These are phyloP conservation scores for Nakazawaea populi DNA, from an alignment of 805 yeast genomes.

Conservation along the genomic window DNA sequence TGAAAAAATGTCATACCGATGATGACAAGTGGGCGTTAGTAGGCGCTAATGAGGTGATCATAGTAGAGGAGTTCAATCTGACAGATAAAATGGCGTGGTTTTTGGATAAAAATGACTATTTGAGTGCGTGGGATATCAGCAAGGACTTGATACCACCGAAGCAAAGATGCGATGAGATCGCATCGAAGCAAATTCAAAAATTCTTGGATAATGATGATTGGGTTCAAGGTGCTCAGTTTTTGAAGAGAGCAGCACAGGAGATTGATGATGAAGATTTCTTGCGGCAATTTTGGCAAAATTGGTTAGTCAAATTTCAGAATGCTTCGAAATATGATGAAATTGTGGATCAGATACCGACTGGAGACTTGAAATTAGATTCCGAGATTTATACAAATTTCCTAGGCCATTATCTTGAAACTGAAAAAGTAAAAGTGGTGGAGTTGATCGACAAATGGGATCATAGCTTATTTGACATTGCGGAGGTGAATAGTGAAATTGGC, in stretches of 20 bases:
- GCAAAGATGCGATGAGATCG: conserved; percentile 49
- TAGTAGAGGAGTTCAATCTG: conserved; percentile 65
- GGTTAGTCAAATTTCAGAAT: conserved; percentile 49
- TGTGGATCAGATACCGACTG: conserved; percentile 51
- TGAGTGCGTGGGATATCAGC: conserved; percentile 78
- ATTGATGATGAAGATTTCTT: conserved; percentile 16
- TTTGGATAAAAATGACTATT: conserved; percentile 41
- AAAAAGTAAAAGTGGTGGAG: conserved; percentile 31
- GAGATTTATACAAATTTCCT: conserved; percentile 40
- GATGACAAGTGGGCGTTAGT: conserved; percentile 52
- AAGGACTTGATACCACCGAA: conserved; percentile 43
- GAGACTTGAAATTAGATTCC: conserved; percentile 25
- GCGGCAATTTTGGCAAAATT: conserved; percentile 50
- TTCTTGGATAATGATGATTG: conserved; percentile 42
- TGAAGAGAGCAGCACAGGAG: conserved; percentile 32
- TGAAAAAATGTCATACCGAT: conserved; percentile 45
- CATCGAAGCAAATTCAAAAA: conserved; percentile 46
- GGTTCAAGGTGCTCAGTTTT: conserved; percentile 48
- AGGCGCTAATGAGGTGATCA: conserved; percentile 77
- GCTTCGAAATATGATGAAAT: conserved; percentile 39
- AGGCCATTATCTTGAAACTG: conserved; percentile 33
- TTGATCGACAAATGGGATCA: conserved; percentile 55
- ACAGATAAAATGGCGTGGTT: conserved; percentile 75
- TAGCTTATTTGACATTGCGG: conserved; percentile 40
- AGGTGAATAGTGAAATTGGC: conserved; percentile 41